Evolutionary conservation across 306 rosid species (phyloP), one percentile per base, ranked within the genome.

Genomic region (Vigna reflexopilosa): DNA sequence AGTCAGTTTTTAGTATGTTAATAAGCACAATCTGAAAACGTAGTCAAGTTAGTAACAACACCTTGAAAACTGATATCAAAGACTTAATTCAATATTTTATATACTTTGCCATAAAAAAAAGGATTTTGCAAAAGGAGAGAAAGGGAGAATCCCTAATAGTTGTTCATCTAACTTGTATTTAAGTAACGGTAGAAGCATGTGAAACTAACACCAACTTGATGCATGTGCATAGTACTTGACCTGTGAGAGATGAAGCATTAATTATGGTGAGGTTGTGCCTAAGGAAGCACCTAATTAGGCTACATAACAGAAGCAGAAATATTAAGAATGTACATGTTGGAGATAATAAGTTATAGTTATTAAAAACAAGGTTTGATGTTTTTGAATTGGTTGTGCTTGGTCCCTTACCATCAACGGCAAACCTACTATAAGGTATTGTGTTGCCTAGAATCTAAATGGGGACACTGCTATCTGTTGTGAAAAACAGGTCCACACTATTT

Each of bases 191-290:
- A 77, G 71, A 56, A 77, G 83, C 13, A 42, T 42, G 48, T 24
- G 63, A 62, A 8, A 73, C 44, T 19, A 82, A 64, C 47, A 82
- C 82, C 83, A 77, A 75, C 42, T 42, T 82, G 54, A 80, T 1
- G 86, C 80, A 55, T 49, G 66, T 20, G 86, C 48, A 9, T 82
- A 79, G 22, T 76, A 79, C 71, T 76, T 76, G 9, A 82, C 59
- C 45, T 52, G 36, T 32, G 75, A 75, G 2, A 76, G 70, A 14
- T 75, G 82, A 67, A 85, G 86, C 64, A 76, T 85, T 40, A 45
- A 55, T 77, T 2, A 79, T 79, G 26, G 74, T 75, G 40, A 85
- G 88, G 59, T 78, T 78, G 57, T 83, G 80, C 61, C 84, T 73
- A 16, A 82, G 64, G 9, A 58, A 40, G 22, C 83, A 85, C 85